A percentile compares a stretch with the other conserved stretches of the same genome.
phyloP scores from a whole-genome alignment of 768 basidiomycete species.

The Lepiota brunneoincarnata region DNA sequence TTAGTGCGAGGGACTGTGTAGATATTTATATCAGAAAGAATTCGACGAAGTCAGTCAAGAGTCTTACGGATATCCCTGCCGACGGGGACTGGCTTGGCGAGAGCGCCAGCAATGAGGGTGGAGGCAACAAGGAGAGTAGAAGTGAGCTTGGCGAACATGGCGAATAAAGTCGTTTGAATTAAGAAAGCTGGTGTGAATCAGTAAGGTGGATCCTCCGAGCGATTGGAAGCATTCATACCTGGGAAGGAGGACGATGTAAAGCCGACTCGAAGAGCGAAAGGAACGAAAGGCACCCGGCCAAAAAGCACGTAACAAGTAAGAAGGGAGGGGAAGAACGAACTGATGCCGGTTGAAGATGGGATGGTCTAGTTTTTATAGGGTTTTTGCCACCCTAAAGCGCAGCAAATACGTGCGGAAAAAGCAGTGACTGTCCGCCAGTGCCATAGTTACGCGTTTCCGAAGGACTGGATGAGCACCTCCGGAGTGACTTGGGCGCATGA shows the following conservation, averaged over 20 bases:
- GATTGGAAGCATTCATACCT: neutral
- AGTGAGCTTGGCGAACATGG: conserved; percentile 20
- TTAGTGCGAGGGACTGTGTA: neutral
- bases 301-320: conserved; percentile 11
- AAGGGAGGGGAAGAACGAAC: conserved; percentile 15
- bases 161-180: neutral
- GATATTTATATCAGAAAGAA: neutral
- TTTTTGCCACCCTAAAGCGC: neutral
- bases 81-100: conserved; percentile 15
- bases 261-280: conserved; percentile 9
- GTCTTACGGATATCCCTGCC: conserved; percentile 1
- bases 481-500: conserved; percentile 5
- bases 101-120: conserved; percentile 15
- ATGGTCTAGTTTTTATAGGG: neutral
- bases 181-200: neutral
- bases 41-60: neutral
- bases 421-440: neutral
- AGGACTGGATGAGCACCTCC: neutral
- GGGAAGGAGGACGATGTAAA: neutral
- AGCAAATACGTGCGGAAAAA: neutral
- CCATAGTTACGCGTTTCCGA: conserved; percentile 1
- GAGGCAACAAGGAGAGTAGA: conserved; percentile 16
- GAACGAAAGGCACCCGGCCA: conserved; percentile 10
- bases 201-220: neutral
- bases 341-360: neutral